Percentiles rank a stretch among this genome's conserved stretches.
Evolutionary conservation across 2,329 filamentous ascomycete genomes (phyloP).

Genomic region (Fusarium veterinarium): DNA sequence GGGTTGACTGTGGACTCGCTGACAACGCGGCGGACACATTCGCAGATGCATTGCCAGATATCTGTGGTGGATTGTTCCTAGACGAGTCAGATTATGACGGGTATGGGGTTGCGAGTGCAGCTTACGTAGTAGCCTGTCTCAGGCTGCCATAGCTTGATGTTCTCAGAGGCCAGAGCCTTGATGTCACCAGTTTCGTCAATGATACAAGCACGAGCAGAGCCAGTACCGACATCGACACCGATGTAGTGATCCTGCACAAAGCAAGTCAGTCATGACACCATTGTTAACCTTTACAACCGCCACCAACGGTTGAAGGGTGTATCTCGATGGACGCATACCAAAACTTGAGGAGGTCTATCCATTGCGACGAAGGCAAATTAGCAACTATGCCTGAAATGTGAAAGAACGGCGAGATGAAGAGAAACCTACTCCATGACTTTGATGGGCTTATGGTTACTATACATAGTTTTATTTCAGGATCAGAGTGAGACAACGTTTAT

Average conservation of each 20-base stretch:
- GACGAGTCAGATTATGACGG: conserved; percentile 10
- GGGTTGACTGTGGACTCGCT: conserved; percentile 83
- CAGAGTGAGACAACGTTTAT: conserved; percentile 28
- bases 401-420: conserved; percentile 10
- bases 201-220: conserved; percentile 93
- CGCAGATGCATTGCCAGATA: conserved; percentile 96
- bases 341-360: conserved; percentile 50
- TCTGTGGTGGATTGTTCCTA: conserved; percentile 97
- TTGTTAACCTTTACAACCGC: not conserved
- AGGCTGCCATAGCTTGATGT: conserved; percentile 85
- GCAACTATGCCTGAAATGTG: conserved; percentile 7
- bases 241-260: conserved; percentile 69
- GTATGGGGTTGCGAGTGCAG: not conserved
- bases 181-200: conserved; percentile 94
- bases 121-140: conserved; percentile 79
- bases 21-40: conserved; percentile 85
- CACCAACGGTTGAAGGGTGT: conserved; percentile 5
- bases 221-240: conserved; percentile 96
- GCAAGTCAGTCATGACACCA: conserved; percentile 23
- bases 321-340: conserved; percentile 42
- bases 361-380: conserved; percentile 36
- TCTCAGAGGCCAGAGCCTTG: conserved; percentile 76
- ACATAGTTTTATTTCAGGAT: conserved; percentile 44
- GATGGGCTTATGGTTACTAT: conserved; percentile 53
- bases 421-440: conserved; percentile 53